phyloP scores from a whole-genome alignment of 495 filamentous ascomycete genomes.

The Aspergillus funiculosus region DNA sequence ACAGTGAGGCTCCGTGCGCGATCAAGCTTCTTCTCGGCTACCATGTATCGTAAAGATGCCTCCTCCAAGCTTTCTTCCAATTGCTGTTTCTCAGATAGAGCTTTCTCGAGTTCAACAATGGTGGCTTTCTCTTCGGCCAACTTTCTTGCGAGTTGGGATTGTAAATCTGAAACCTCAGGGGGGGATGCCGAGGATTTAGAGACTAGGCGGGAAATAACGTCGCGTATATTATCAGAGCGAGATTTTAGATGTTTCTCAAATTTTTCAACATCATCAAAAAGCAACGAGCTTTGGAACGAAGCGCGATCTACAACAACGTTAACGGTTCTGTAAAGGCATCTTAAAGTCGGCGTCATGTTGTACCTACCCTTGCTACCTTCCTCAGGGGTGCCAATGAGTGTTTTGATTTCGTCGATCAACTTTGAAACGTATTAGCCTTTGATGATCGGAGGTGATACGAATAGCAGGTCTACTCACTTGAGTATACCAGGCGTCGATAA shows the following conservation, averaged over 20 bases:
- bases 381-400: slow-evolving; percentile 54
- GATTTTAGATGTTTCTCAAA: slow-evolving; percentile 72
- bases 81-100: slow-evolving; percentile 73
- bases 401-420: slow-evolving; percentile 80
- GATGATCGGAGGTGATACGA: slow-evolving; percentile 5
- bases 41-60: slow-evolving; percentile 84
- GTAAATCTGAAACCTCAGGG: slow-evolving; percentile 64
- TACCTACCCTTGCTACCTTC: slow-evolving; percentile 51
- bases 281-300: slow-evolving; percentile 30
- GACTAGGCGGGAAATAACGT: slow-evolving; percentile 53
- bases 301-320: slow-evolving; percentile 20
- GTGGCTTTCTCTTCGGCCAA: slow-evolving; percentile 77
- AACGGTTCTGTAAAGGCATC: slow-evolving; percentile 7
- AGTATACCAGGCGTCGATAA: slow-evolving; percentile 85
- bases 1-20: slow-evolving; percentile 79
- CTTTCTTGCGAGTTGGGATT: slow-evolving; percentile 64
- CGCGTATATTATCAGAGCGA: slow-evolving; percentile 56
- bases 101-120: slow-evolving; percentile 66
- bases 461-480: slow-evolving; percentile 55
- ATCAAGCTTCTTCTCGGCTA: slow-evolving; percentile 90
- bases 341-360: background rate
- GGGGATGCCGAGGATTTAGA: slow-evolving; percentile 40
- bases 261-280: slow-evolving; percentile 40
- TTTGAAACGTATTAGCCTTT: slow-evolving; percentile 33
- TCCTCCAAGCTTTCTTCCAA: slow-evolving; percentile 75